Evolutionary conservation across 2,329 filamentous ascomycete genomes (phyloP).

Genomic region (Cladobotryum mycophilum): DNA sequence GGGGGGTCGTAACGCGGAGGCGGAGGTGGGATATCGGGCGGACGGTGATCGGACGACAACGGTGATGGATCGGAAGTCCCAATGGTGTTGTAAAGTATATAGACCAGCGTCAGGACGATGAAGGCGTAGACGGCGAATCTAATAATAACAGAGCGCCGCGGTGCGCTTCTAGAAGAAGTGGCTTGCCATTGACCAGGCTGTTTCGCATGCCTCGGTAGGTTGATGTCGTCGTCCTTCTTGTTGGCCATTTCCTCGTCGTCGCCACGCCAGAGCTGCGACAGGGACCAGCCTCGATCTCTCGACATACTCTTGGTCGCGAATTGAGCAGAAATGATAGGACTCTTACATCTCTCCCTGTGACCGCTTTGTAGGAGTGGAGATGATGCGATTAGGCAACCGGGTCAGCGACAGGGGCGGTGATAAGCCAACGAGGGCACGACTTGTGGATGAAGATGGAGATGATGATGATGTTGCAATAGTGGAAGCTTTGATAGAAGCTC

Average conservation of each 20-base stretch:
- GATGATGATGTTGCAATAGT: conserved; percentile 6
- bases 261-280: conserved; percentile 38
- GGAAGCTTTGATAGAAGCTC: conserved; percentile 3
- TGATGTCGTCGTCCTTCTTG: conserved; percentile 56
- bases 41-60: conserved; percentile 1
- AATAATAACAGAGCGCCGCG: conserved; percentile 47
- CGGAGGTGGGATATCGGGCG: not conserved
- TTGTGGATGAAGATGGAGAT: not conserved
- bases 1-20: conserved; percentile 7
- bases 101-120: conserved; percentile 48
- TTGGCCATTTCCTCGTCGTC: conserved; percentile 54
- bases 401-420: not conserved
- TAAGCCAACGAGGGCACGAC: not conserved
- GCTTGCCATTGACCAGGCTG: conserved; percentile 32
- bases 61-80: conserved; percentile 33
- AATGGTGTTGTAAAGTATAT: conserved; percentile 27
- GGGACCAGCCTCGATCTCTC: conserved; percentile 23
- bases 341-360: too few species aligned
- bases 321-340: not conserved
- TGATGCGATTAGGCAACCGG: too few species aligned
- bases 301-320: conserved; percentile 3
- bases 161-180: conserved; percentile 31
- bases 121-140: conserved; percentile 43
- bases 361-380: too few species aligned
- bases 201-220: conserved; percentile 16